A percentile compares a stretch with the other conserved stretches of the same genome.
Conservation (phyloP, 1,284 basidiomycete genomes). For the Neonothopanus nambi region DNA sequence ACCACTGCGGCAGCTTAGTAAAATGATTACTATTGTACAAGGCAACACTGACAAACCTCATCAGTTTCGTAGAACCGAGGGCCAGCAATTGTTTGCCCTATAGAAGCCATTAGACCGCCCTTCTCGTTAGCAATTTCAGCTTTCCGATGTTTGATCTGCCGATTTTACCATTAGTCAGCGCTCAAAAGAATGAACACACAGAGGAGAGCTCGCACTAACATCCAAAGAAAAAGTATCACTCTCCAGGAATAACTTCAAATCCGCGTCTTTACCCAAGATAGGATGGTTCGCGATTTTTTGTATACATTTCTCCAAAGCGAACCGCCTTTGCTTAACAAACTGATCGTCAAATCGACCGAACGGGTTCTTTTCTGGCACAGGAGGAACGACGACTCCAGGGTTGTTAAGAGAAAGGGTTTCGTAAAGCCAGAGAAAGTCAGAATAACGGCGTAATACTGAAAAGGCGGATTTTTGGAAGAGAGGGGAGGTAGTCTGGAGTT, state of each 20-base stretch:
- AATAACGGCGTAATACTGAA: slow-evolving; percentile 92
- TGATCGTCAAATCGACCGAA: slow-evolving; percentile 89
- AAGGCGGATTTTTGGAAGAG: slow-evolving; percentile 80
- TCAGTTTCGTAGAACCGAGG: slow-evolving; percentile 92
- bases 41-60: slow-evolving; percentile 53
- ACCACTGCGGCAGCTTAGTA: slow-evolving; percentile 64
- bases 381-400: slow-evolving; percentile 95
- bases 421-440: slow-evolving; percentile 97
- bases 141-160: slow-evolving; percentile 84
- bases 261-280: slow-evolving; percentile 79
- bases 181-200: slow-evolving; percentile 3
- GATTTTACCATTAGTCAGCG: background rate
- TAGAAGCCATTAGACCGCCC: slow-evolving; percentile 77
- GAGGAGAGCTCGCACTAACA: slow-evolving; percentile 42
- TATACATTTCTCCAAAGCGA: slow-evolving; percentile 87
- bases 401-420: slow-evolving; percentile 90
- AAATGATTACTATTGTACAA: slow-evolving; percentile 7
- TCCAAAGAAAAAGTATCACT: slow-evolving; percentile 84
- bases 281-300: slow-evolving; percentile 89
- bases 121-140: slow-evolving; percentile 73
- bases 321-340: slow-evolving; percentile 83
- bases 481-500: slow-evolving; percentile 74
- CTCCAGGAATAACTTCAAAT: slow-evolving; percentile 86
- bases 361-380: slow-evolving; percentile 93
- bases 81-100: slow-evolving; percentile 78